A percentile compares a stretch with the other conserved stretches of the same genome.
These are phyloP conservation scores for Artomyces pyxidatus DNA, from an alignment of 768 basidiomycete genomes.

Conservation along the genomic window DNA sequence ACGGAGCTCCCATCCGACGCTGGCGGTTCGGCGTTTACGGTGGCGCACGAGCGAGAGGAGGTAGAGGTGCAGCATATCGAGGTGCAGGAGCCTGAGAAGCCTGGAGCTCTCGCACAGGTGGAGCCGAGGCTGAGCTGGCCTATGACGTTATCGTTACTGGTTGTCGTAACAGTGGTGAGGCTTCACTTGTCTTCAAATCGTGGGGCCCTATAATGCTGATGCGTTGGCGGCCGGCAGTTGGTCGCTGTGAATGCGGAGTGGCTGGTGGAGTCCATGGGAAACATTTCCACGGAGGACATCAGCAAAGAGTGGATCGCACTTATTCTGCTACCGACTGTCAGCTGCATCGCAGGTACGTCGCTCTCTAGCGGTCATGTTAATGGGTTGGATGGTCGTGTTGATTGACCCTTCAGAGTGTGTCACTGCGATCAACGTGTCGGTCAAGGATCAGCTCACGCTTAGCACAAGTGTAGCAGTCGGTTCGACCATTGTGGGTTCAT, in stretches of 20 bases:
- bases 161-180: constrained; percentile 11
- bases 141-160: constrained; percentile 7
- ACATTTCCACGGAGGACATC: constrained; percentile 52
- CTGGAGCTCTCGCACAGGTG: not conserved
- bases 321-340: constrained; percentile 81
- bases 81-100: constrained; percentile 4
- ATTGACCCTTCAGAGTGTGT: constrained; percentile 55
- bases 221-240: constrained; percentile 24
- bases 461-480: constrained; percentile 82
- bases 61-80: not conserved
- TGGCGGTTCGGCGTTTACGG: not conserved
- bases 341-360: constrained; percentile 62
- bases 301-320: constrained; percentile 86
- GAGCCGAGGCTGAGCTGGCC: constrained; percentile 10
- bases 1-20: constrained; percentile 10
- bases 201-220: not conserved
- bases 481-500: constrained; percentile 53
- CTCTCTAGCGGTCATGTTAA: not conserved
- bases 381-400: not conserved
- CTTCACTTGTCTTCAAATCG: not conserved
- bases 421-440: constrained; percentile 85
- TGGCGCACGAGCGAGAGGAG: not conserved
- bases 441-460: constrained; percentile 74
- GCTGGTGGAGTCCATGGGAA: constrained; percentile 81
- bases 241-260: constrained; percentile 60